These are phyloP conservation scores for sorghum (Sorghum bicolor) DNA, from an alignment of 176 grass and related monocot species.

Conservation along the genomic window Sorghum_bicolor_NCBIv3 NC_012870.2:11221501-11222000, in stretches of 20 bases:
- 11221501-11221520: constrained; percentile 31
- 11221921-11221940: constrained; percentile 7
- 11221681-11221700: constrained; percentile 42
- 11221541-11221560: constrained; percentile 35
- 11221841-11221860: background rate
- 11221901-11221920: background rate
- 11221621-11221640: constrained; percentile 49
- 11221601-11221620: constrained; percentile 36
- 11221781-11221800: constrained; percentile 3
- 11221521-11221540: constrained; percentile 44
- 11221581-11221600: constrained; percentile 35
- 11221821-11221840: constrained; percentile 36
- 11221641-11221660: constrained; percentile 50
- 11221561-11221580: constrained; percentile 33
- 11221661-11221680: constrained; percentile 59
- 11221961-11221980: background rate
- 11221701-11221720: constrained; percentile 37
- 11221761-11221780: constrained; percentile 55
- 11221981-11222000: background rate
- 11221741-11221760: constrained; percentile 38
- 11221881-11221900: constrained; percentile 24
- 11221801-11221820: constrained; percentile 28
- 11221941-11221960: constrained; percentile 11
- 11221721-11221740: constrained; percentile 9
- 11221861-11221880: constrained; percentile 11